These are phyloP conservation scores for Immersiporthe knoxdaviesiana DNA, from an alignment of 2,329 filamentous ascomycete species.

Conservation along the genomic window DNA sequence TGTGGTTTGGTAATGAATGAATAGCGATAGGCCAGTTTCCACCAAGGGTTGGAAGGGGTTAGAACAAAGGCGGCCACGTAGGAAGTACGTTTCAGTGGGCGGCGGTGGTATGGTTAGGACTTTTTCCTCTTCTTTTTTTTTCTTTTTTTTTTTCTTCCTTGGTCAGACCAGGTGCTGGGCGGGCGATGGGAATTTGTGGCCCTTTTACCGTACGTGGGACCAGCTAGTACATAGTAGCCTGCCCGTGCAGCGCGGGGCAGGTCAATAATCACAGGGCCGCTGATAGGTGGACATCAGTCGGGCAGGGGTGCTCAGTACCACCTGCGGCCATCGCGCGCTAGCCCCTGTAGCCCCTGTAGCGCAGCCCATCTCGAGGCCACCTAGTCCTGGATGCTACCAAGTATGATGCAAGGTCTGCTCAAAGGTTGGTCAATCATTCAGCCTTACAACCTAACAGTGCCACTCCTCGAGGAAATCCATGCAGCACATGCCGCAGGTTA, in stretches of 20 bases:
- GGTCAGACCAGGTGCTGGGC: conserved; percentile 1
- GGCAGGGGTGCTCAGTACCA: background rate
- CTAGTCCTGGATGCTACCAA: background rate
- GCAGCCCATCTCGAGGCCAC: background rate
- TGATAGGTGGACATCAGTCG: conserved; percentile 23
- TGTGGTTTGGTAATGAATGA: conserved; percentile 16
- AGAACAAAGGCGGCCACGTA: conserved; percentile 5
- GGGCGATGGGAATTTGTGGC: conserved; percentile 26
- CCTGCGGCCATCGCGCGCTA: background rate
- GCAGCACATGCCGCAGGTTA: background rate
- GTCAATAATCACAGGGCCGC: conserved; percentile 22
- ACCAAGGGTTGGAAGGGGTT: conserved; percentile 11
- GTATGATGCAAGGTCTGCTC: conserved; percentile 3
- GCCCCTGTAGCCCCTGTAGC: background rate
- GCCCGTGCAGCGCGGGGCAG: conserved; percentile 24
- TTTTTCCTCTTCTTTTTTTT: background rate
- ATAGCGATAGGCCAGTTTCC: conserved; percentile 16
- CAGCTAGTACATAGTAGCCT: conserved; percentile 7
- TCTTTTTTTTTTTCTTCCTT: background rate
- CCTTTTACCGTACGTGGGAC: conserved; percentile 9
- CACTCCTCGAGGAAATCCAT: background rate
- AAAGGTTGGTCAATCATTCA: background rate
- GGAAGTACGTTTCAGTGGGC: background rate
- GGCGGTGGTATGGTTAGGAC: background rate
- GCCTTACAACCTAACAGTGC: background rate